These are phyloP conservation scores for Tolypocladium guangdongense DNA, from an alignment of 2,329 filamentous ascomycete species.

Conservation along the genomic window DNA sequence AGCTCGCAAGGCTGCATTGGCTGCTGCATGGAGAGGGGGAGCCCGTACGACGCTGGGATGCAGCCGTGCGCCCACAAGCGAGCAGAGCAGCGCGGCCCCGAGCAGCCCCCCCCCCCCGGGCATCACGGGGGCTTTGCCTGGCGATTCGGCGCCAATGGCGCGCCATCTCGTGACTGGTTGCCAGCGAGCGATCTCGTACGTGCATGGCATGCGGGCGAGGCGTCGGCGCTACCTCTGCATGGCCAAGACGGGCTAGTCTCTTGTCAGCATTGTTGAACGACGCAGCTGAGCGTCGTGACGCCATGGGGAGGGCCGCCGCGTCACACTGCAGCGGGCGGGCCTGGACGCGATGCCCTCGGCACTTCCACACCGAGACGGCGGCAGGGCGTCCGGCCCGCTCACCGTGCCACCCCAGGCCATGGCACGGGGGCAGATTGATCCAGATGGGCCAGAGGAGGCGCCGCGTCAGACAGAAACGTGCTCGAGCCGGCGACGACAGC, in stretches of 20 bases:
- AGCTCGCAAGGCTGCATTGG: background rate
- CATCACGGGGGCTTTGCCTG: background rate
- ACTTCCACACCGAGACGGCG: background rate
- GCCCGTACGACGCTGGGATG: background rate
- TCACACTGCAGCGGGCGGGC: background rate
- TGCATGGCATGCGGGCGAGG: background rate
- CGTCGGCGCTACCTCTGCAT: background rate
- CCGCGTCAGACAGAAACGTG: background rate
- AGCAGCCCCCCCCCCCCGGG: background rate
- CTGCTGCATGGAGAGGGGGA: background rate
- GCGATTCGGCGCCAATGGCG: background rate
- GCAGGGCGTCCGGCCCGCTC: background rate
- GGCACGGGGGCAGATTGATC: background rate
- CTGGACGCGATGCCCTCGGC: background rate
- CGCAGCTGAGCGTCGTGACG: background rate
- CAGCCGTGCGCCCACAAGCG: background rate
- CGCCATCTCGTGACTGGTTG: background rate
- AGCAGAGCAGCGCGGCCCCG: background rate
- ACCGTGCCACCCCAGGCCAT: background rate
- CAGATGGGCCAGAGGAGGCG: background rate
- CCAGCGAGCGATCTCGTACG: background rate
- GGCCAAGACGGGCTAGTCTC: background rate
- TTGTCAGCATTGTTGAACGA: background rate
- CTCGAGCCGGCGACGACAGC: background rate
- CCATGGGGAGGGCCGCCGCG: background rate